phyloP scores from a whole-genome alignment of 345 rosid species.

The Euphorbia tirucalli region DNA sequence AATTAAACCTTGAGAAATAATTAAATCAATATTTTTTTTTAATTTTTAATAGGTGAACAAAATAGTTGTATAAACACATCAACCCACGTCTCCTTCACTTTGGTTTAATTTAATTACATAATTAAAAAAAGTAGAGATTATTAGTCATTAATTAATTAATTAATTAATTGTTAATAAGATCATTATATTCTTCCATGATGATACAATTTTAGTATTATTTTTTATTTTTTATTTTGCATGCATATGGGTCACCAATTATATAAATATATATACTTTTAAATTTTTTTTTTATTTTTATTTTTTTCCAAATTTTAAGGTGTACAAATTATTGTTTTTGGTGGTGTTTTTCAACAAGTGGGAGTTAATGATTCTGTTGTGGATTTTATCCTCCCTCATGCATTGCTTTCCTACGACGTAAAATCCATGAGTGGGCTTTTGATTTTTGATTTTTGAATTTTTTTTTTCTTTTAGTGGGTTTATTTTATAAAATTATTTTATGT shows the following conservation, averaged over 20 bases:
- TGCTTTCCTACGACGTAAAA: conserved; percentile 83
- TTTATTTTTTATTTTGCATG: conserved; percentile 30
- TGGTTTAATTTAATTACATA: conserved; percentile 12
- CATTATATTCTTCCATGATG: conserved; percentile 21
- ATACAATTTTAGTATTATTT: not conserved
- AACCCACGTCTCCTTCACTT: conserved; percentile 67
- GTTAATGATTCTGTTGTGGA: conserved; percentile 61
- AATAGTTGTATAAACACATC: not conserved
- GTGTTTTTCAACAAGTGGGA: conserved; percentile 40
- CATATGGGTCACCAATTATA: conserved; percentile 31
- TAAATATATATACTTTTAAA: conserved; percentile 6
- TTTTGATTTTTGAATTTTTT: not conserved
- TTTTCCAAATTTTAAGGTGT: no score
- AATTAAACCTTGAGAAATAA: not conserved
- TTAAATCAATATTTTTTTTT: no score
- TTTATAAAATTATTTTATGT: not conserved
- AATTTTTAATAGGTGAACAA: no score
- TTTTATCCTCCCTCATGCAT: conserved; percentile 69
- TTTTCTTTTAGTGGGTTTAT: not conserved
- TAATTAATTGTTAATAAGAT: conserved; percentile 5
- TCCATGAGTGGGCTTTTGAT: conserved; percentile 12
- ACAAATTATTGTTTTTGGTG: conserved; percentile 17
- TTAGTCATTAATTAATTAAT: no score
- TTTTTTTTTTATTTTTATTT: not conserved
- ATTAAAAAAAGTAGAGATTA: not conserved